These are phyloP conservation scores for Cladorrhinum samala DNA, from an alignment of 495 filamentous ascomycete species.

Conservation along the genomic window DNA sequence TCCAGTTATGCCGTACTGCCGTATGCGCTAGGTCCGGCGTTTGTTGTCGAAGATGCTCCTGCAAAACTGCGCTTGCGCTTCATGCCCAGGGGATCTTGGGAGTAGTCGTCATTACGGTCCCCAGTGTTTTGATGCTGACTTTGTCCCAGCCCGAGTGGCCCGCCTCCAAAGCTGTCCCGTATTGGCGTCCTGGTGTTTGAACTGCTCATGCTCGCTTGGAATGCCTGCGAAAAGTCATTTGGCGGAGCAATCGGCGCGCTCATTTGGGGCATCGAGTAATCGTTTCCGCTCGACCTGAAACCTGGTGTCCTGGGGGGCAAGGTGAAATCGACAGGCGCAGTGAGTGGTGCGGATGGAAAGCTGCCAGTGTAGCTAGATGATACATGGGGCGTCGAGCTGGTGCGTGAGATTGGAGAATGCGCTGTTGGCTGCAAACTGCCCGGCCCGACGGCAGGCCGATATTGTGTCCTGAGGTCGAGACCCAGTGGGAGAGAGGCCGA, in stretches of 20 bases:
- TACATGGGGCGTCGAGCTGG: slow-evolving; percentile 34
- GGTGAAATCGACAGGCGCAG: slow-evolving; percentile 48
- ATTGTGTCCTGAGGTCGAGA: slow-evolving; percentile 44
- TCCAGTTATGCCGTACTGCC: slow-evolving; percentile 20
- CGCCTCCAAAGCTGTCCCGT: slow-evolving; percentile 39
- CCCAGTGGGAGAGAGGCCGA: slow-evolving; percentile 43
- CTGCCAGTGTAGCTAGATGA: slow-evolving; percentile 43
- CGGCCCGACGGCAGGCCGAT: slow-evolving; percentile 37
- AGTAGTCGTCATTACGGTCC: slow-evolving; percentile 33
- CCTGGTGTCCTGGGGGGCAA: slow-evolving; percentile 43
- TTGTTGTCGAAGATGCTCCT: slow-evolving; percentile 13
- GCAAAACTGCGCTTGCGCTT: slow-evolving; percentile 49
- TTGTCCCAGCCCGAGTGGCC: slow-evolving; percentile 29
- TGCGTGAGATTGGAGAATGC: slow-evolving; percentile 34
- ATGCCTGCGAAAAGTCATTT: slow-evolving; percentile 46
- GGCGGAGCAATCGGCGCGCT: slow-evolving; percentile 50
- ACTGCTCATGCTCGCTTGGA: slow-evolving; percentile 39
- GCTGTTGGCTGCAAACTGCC: slow-evolving; percentile 33
- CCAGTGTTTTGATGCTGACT: slow-evolving; percentile 25
- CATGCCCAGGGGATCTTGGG: slow-evolving; percentile 36
- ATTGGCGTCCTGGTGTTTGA: slow-evolving; percentile 40
- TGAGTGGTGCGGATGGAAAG: slow-evolving; percentile 48
- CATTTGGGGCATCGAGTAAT: slow-evolving; percentile 51
- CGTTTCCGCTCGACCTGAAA: slow-evolving; percentile 33
- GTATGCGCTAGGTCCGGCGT: slow-evolving; percentile 19